These are phyloP conservation scores for Cercospora sesami DNA, from an alignment of 2,329 filamentous ascomycete genomes.

Conservation along the genomic window DNA sequence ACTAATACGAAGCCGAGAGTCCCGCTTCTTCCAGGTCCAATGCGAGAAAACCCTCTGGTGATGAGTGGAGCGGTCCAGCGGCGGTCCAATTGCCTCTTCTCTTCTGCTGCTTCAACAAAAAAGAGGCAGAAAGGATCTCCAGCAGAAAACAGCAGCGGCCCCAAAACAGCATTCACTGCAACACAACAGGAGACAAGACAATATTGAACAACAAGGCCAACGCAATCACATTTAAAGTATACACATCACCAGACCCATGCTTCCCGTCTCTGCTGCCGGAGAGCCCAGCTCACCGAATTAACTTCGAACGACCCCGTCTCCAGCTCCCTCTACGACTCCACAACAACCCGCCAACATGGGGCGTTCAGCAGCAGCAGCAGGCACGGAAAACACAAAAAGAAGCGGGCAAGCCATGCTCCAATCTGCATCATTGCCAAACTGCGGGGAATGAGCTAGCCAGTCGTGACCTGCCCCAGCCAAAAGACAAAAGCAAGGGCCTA, in stretches of 20 bases:
- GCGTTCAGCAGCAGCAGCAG: neutral
- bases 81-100: neutral
- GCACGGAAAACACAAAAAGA: neutral
- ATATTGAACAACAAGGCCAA: neutral
- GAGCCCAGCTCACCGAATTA: neutral
- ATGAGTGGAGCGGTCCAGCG: conserved; percentile 2
- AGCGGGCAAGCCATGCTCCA: neutral
- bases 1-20: conserved; percentile 1
- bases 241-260: neutral
- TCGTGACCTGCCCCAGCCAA: neutral
- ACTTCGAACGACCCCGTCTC: neutral
- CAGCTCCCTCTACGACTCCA: neutral
- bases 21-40: conserved; percentile 1
- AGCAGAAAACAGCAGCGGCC: neutral
- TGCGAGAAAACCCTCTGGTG: neutral
- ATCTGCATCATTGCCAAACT: neutral
- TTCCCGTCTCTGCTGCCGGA: neutral
- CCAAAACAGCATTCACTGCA: neutral
- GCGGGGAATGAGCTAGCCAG: neutral
- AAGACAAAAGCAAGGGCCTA: neutral
- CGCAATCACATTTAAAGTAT: neutral
- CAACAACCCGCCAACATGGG: neutral
- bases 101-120: neutral
- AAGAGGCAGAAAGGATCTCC: neutral
- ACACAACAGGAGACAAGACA: neutral